Evolutionary conservation across 208 protist genomes (phyloP).

Genomic region (Acanthamoeba castellanii): DNA sequence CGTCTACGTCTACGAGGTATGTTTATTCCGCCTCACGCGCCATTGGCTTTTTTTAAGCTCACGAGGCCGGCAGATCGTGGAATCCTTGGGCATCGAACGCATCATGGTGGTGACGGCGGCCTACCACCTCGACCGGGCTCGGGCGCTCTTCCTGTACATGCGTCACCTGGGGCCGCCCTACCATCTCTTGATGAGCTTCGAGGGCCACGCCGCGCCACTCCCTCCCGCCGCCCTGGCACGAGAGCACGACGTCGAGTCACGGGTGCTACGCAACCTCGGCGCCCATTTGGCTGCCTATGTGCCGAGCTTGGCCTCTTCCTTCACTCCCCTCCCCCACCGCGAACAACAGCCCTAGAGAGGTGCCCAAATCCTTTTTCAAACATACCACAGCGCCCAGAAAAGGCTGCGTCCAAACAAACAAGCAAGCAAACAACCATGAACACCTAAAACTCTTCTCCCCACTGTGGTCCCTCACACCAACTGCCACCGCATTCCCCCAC

Average conservation of each 20-base stretch:
- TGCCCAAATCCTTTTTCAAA: too few relatives aligned
- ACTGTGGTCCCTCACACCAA: too few relatives aligned
- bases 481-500: too few relatives aligned
- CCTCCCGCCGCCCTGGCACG: neutral
- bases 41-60: neutral
- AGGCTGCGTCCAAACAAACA: too few relatives aligned
- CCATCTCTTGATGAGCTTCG: neutral
- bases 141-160: neutral
- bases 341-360: too few relatives aligned
- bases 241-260: neutral
- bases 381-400: too few relatives aligned
- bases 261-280: neutral
- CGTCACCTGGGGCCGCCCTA: neutral
- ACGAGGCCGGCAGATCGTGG: neutral
- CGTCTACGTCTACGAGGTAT: neutral
- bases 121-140: neutral
- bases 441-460: too few relatives aligned
- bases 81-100: neutral
- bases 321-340: neutral
- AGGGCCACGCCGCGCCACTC: neutral
- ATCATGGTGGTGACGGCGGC: constrained; percentile 4
- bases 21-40: neutral
- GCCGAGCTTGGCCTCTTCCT: neutral
- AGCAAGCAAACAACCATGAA: too few relatives aligned
- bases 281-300: constrained; percentile 4